phyloP scores from a whole-genome alignment of 2,329 filamentous ascomycete genomes.

The Onygenales sp. region DNA sequence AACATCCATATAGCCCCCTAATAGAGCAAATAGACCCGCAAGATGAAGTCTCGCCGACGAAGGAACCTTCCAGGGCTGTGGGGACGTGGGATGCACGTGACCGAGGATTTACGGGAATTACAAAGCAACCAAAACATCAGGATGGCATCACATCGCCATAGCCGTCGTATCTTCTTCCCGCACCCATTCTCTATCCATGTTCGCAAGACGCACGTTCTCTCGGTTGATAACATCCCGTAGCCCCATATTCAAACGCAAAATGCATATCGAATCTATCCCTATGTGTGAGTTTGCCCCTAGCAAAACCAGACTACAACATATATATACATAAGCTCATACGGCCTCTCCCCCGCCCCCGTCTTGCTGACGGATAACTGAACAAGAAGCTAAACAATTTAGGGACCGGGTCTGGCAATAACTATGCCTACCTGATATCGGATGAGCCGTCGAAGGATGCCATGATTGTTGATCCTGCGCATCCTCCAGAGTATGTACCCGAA shows the following conservation, averaged over 20 bases:
- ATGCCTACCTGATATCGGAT: conserved; percentile 43
- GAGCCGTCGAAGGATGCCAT: conserved; percentile 41
- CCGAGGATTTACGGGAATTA: neutral
- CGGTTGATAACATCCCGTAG: conserved; percentile 5
- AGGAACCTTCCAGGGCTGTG: neutral
- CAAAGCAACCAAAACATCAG: neutral
- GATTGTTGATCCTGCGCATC: conserved; percentile 43
- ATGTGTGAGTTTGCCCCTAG: conserved; percentile 36
- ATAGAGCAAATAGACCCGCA: too few relatives aligned
- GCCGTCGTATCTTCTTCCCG: too few relatives aligned
- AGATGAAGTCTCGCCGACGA: neutral
- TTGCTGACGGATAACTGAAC: neutral
- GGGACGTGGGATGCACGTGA: neutral
- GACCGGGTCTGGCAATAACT: conserved; percentile 36
- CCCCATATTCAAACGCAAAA: conserved; percentile 18
- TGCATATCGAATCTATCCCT: conserved; percentile 45
- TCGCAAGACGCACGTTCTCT: conserved; percentile 2
- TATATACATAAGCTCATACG: neutral
- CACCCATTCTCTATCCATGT: conserved; percentile 2
- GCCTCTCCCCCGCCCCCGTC: neutral
- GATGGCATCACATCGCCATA: too few relatives aligned
- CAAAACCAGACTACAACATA: neutral
- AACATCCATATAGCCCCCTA: too few relatives aligned
- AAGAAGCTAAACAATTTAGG: conserved; percentile 6
- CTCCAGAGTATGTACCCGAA: conserved; percentile 34